These are phyloP conservation scores for Pharnaceum exiguum DNA, from an alignment of 148 eudicot genomes.

Conservation along the genomic window DNA sequence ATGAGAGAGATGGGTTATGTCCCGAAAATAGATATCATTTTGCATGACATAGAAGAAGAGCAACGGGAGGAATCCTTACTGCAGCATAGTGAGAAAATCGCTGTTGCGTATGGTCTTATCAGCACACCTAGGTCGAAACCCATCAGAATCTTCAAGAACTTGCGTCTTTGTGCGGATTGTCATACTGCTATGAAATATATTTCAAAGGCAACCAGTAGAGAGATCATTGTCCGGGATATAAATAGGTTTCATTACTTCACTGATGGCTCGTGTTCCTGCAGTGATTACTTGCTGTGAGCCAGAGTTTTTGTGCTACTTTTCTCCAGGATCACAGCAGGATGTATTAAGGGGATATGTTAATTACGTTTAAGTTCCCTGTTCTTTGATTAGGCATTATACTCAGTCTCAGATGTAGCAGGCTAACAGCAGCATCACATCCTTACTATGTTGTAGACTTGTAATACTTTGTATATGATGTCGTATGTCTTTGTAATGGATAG, in stretches of 20 bases:
- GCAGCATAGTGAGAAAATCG: slow-evolving; percentile 73
- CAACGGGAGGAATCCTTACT: slow-evolving; percentile 49
- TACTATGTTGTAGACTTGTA: too few species aligned
- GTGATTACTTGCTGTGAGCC: slow-evolving; percentile 48
- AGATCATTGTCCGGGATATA: slow-evolving; percentile 54
- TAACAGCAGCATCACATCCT: too few species aligned
- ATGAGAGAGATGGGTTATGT: slow-evolving; percentile 63
- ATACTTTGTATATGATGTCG: too few species aligned
- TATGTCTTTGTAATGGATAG: too few species aligned
- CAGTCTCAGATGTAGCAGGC: too few species aligned
- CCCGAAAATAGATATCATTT: slow-evolving; percentile 50
- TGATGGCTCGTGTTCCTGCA: slow-evolving; percentile 58
- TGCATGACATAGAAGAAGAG: slow-evolving; percentile 65
- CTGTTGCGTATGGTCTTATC: slow-evolving; percentile 68
- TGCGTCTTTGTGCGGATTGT: slow-evolving; percentile 59
- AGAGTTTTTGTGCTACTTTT: neutral
- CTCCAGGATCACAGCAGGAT: too few species aligned
- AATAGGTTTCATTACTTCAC: slow-evolving; percentile 61
- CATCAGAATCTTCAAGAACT: slow-evolving; percentile 53
- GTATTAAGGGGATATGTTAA: too few species aligned
- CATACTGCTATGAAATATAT: slow-evolving; percentile 59
- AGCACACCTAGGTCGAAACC: slow-evolving; percentile 43
- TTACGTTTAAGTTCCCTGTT: too few species aligned
- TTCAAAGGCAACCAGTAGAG: slow-evolving; percentile 46
- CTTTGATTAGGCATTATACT: too few species aligned